Percentiles rank a stretch among this genome's conserved stretches.
Conservation (phyloP, 495 filamentous ascomycete species). For the Xylaria scruposa region DNA sequence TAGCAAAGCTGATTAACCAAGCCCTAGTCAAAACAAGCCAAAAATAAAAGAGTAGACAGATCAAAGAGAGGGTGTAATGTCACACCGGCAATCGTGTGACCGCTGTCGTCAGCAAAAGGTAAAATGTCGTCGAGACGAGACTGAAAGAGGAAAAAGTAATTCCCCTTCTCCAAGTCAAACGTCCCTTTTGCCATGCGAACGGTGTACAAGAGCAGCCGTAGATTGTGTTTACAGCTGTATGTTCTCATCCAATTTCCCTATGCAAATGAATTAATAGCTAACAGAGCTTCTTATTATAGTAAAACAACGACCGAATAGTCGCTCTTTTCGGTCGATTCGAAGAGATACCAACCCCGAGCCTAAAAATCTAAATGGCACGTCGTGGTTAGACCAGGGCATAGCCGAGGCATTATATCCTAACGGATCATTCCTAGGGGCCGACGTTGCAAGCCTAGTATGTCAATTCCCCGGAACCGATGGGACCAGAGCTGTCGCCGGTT, state of each 20-base stretch:
- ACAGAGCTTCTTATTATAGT: background rate
- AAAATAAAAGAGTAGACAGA: background rate
- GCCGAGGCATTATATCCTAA: background rate
- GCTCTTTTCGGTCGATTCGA: background rate
- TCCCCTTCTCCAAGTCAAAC: background rate
- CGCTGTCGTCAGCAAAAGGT: slow-evolving; percentile 14
- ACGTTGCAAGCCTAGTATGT: background rate
- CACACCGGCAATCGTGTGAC: slow-evolving; percentile 4
- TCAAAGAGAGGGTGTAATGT: slow-evolving; percentile 3
- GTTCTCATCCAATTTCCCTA: background rate
- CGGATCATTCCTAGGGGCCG: background rate
- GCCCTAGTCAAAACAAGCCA: background rate
- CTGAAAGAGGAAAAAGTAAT: background rate
- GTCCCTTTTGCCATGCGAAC: background rate
- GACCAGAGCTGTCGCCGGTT: background rate
- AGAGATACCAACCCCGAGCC: background rate
- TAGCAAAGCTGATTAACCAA: background rate
- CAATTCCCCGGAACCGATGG: background rate
- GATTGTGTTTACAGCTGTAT: slow-evolving; percentile 12
- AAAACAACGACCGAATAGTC: background rate
- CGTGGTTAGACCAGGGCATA: background rate
- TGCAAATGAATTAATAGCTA: background rate
- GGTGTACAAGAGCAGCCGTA: slow-evolving; percentile 2
- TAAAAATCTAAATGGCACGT: background rate
- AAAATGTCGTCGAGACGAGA: slow-evolving; percentile 1